Percentiles rank a stretch among this genome's conserved stretches.
Conservation (phyloP, 495 filamentous ascomycete genomes). For the Hypoxylon rickii region DNA sequence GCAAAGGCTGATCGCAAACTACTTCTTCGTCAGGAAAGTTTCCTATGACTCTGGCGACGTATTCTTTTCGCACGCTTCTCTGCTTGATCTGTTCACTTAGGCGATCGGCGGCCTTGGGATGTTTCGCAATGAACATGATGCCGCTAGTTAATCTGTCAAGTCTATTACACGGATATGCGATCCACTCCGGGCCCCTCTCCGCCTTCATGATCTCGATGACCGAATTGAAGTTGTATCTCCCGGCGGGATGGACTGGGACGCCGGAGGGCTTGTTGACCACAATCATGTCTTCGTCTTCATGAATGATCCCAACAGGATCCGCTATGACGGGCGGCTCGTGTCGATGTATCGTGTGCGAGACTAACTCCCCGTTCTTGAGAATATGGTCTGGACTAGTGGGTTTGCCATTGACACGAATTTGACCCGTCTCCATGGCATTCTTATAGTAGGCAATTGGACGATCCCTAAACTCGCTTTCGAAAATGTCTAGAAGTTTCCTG, state of each 20-base stretch:
- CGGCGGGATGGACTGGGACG: slow-evolving; percentile 91
- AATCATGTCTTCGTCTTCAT: slow-evolving; percentile 89
- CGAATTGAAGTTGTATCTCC: slow-evolving; percentile 93
- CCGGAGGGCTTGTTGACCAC: slow-evolving; percentile 97
- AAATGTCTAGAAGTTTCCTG: slow-evolving; percentile 75
- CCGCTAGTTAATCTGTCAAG: slow-evolving; percentile 94
- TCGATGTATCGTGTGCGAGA: slow-evolving; percentile 92
- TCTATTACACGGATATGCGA: slow-evolving; percentile 84
- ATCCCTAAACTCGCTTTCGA: slow-evolving; percentile 84
- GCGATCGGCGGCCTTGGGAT: slow-evolving; percentile 74
- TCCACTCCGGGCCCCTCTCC: slow-evolving; percentile 69
- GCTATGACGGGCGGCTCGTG: slow-evolving; percentile 92
- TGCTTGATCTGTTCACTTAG: slow-evolving; percentile 71
- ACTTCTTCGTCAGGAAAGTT: slow-evolving; percentile 84
- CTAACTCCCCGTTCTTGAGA: slow-evolving; percentile 65
- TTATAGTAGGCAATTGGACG: slow-evolving; percentile 84
- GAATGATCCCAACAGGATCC: slow-evolving; percentile 77
- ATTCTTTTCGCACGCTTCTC: slow-evolving; percentile 88
- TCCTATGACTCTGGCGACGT: slow-evolving; percentile 87
- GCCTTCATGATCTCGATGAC: slow-evolving; percentile 90
- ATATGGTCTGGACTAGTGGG: slow-evolving; percentile 53
- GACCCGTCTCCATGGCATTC: slow-evolving; percentile 77
- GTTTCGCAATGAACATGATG: slow-evolving; percentile 96
- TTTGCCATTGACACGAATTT: slow-evolving; percentile 74
- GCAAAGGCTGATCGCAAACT: slow-evolving; percentile 89